phyloP scores from a whole-genome alignment of 116 monocot species.

The Cymodocea nodosa region DNA sequence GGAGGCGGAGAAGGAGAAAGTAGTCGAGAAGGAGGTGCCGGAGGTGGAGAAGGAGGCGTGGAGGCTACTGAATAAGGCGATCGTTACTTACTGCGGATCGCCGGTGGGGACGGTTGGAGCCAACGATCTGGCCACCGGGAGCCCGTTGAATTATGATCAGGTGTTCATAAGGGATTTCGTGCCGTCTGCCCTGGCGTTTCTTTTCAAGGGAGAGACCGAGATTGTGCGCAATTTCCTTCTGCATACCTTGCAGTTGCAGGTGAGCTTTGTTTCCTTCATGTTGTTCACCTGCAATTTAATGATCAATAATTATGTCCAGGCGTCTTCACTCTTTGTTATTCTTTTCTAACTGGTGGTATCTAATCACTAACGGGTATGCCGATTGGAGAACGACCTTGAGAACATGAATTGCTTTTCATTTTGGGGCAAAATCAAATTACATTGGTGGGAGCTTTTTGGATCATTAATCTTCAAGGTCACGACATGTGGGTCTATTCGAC shows the following conservation, averaged over 20 bases:
- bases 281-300: no score
- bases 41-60: constrained; percentile 30
- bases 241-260: constrained; percentile 85
- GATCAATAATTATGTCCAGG: no score
- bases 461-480: no score
- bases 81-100: constrained; percentile 51
- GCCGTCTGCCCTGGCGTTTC: constrained; percentile 61
- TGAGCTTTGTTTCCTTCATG: constrained; percentile 1
- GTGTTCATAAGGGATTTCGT: constrained; percentile 87
- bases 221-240: constrained; percentile 78
- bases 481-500: no score
- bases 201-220: constrained; percentile 60
- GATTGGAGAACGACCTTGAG: no score
- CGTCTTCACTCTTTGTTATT: no score
- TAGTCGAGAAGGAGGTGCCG: constrained; percentile 1
- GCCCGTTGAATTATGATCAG: constrained; percentile 65
- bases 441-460: no score
- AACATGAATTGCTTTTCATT: no score
- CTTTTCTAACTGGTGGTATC: no score
- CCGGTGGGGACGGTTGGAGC: constrained; percentile 83
- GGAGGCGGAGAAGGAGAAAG: not conserved
- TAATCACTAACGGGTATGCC: no score
- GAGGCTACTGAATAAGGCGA: constrained; percentile 50
- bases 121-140: constrained; percentile 27
- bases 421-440: no score